These are phyloP conservation scores for Candida corydali DNA, from an alignment of 805 yeast genomes.

Conservation along the genomic window DNA sequence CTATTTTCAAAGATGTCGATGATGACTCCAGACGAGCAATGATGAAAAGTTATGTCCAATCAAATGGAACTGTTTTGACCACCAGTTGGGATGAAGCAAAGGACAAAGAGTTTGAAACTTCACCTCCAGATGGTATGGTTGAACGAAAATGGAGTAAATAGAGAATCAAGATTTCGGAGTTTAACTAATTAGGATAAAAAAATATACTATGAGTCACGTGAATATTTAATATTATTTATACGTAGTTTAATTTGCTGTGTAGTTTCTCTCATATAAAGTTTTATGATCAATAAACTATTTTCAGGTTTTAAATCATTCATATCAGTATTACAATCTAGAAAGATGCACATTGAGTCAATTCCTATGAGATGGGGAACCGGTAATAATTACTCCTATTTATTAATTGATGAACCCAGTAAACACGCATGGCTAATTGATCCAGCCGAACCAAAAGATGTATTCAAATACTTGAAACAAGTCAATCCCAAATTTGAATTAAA, in stretches of 20 bases:
- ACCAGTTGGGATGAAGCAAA: constrained; percentile 92
- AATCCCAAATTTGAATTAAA: constrained; percentile 46
- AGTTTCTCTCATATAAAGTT: no score
- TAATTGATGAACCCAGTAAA: constrained; percentile 62
- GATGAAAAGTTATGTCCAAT: constrained; percentile 94
- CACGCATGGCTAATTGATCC: constrained; percentile 89
- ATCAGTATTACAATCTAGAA: no score
- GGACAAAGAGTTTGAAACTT: constrained; percentile 55
- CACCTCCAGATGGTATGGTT: constrained; percentile 74
- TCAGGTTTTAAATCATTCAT: no score
- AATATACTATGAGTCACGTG: not conserved
- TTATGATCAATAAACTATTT: no score
- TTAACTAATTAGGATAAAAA: not conserved
- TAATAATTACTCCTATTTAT: constrained; percentile 82
- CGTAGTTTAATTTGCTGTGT: not conserved
- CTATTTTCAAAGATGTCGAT: constrained; percentile 73
- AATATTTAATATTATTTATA: not conserved
- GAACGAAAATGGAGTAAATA: constrained; percentile 45
- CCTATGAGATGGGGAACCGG: constrained; percentile 96
- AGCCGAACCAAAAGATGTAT: constrained; percentile 72
- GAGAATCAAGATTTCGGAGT: not conserved
- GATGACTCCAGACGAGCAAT: constrained; percentile 88
- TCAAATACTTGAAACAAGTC: constrained; percentile 42
- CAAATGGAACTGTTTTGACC: constrained; percentile 88
- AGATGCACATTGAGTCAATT: constrained; percentile 76